Percentiles rank a stretch among this genome's conserved stretches.
These are phyloP conservation scores for Trametes cinnabarina DNA, from an alignment of 768 basidiomycete genomes.

Conservation along the genomic window DNA sequence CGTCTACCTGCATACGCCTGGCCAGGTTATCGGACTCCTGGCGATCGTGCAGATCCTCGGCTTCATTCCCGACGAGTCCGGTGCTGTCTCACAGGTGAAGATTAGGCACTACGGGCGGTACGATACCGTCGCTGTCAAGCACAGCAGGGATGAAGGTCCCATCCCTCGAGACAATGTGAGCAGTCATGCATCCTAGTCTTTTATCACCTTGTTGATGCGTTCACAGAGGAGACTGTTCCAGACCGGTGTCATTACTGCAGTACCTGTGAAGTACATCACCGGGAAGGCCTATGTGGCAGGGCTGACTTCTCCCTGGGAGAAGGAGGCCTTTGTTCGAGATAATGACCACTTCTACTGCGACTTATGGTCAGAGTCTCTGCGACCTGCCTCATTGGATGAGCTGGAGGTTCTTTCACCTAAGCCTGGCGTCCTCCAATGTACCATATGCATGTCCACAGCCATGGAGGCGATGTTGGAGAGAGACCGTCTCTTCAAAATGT, in stretches of 20 bases:
- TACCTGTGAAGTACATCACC: slow-evolving; percentile 41
- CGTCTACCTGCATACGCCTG: slow-evolving; percentile 46
- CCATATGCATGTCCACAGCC: neutral
- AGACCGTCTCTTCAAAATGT: slow-evolving; percentile 32
- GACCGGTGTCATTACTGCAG: slow-evolving; percentile 29
- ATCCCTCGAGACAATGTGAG: slow-evolving; percentile 14
- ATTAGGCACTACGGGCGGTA: slow-evolving; percentile 48
- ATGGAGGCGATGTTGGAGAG: slow-evolving; percentile 12
- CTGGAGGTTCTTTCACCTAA: slow-evolving; percentile 8
- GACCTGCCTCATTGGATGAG: neutral
- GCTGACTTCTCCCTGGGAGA: slow-evolving; percentile 30
- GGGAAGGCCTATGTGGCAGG: slow-evolving; percentile 54
- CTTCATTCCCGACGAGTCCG: slow-evolving; percentile 30
- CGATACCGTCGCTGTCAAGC: slow-evolving; percentile 35
- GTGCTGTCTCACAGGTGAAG: slow-evolving; percentile 28
- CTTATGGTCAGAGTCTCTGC: slow-evolving; percentile 25
- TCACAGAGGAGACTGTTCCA: slow-evolving; percentile 40
- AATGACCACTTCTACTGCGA: slow-evolving; percentile 62
- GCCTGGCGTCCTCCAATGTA: neutral
- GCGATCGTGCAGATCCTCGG: slow-evolving; percentile 56
- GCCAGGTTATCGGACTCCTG: slow-evolving; percentile 36
- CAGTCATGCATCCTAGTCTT: neutral
- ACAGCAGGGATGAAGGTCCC: neutral
- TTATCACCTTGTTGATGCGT: neutral
- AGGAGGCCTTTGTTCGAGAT: slow-evolving; percentile 46